phyloP scores from a whole-genome alignment of 2,329 filamentous ascomycete species.

The Colletotrichum filicis region DNA sequence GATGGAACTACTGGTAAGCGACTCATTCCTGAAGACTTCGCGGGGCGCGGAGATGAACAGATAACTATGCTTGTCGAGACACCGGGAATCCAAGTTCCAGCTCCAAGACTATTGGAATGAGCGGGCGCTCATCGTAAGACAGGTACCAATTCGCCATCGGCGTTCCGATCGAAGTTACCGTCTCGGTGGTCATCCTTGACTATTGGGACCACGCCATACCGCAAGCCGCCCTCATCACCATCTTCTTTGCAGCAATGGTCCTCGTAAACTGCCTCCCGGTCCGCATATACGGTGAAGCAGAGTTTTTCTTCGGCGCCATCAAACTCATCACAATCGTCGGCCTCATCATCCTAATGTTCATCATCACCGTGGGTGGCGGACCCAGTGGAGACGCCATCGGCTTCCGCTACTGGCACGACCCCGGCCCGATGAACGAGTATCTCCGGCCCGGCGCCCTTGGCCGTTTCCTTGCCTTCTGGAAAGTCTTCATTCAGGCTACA shows the following conservation, averaged over 20 bases:
- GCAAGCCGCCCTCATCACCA: slow-evolving; percentile 46
- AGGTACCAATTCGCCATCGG: slow-evolving; percentile 58
- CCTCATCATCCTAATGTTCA: slow-evolving; percentile 60
- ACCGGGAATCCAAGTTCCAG: too few species aligned
- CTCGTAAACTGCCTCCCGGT: slow-evolving; percentile 51
- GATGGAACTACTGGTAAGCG: slow-evolving; percentile 60
- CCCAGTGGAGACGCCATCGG: slow-evolving; percentile 55
- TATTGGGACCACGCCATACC: slow-evolving; percentile 51
- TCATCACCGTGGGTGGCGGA: slow-evolving; percentile 59
- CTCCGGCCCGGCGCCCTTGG: slow-evolving; percentile 49
- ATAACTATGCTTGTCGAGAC: too few species aligned
- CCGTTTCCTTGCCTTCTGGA: slow-evolving; percentile 55
- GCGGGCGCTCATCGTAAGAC: too few species aligned
- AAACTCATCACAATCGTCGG: slow-evolving; percentile 62
- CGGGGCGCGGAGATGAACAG: too few species aligned
- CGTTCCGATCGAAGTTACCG: slow-evolving; percentile 59
- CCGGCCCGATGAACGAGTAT: slow-evolving; percentile 55
- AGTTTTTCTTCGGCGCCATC: slow-evolving; percentile 61
- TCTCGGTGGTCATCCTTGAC: slow-evolving; percentile 54
- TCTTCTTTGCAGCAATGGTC: slow-evolving; percentile 51
- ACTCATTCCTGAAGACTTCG: too few species aligned
- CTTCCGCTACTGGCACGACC: slow-evolving; percentile 57
- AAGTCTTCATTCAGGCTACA: slow-evolving; percentile 58
- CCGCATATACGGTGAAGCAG: slow-evolving; percentile 63
- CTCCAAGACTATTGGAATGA: too few species aligned